Base-by-base conservation (phyloP, 768 basidiomycete species). In the Kwoniella dendrophila region DNA sequence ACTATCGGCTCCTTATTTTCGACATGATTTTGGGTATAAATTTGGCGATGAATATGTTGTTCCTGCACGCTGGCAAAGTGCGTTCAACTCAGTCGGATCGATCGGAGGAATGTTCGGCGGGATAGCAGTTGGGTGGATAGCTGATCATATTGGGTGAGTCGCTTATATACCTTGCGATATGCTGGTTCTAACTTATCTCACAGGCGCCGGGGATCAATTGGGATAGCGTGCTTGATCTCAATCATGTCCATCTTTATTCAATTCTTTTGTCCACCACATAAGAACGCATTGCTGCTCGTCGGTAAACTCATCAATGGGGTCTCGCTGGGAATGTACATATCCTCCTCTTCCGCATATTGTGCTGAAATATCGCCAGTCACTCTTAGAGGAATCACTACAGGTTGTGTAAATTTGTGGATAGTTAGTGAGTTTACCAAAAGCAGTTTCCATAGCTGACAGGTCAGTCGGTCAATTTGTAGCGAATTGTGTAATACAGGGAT, bases 91-190 rank as follows among this genome's bases (percentile, higher is more conserved):
- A 16, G 64, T 49, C 16, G 36, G 40, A 7, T 62, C 60, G 5
- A 60, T 66, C 40, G 64, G 59, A n/a, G 59, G 59, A 5, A 62
- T 62, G 34, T 57, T 66, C 22, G 64, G 54, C 12, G 59, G 59
- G 16, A 44, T 61, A 4, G 26, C 33, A 30, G 40, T 56, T 40
- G 59, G 59, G 11, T 66, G 38, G 38, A 30, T 66, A 12, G 64
- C 59, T 16, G 64, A 66, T 51, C 24, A 27, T 1, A 41, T 62
- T 18, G 64, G 64, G 64, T 66, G 26, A 29, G 64, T 62, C 29
- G 3, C 34, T 11, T 56, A 7, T 5, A 24, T 1, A 47, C 26
- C 3, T 7, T 30, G n/a, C n/a, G n/a, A n/a, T n/a, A n/a, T n/a
- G n/a, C n/a, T n/a, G n/a, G n/a, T n/a, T n/a, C n/a, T n/a, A n/a